phyloP scores from a whole-genome alignment of 2,329 filamentous ascomycete genomes.

The Blastomyces emzantsi region DNA sequence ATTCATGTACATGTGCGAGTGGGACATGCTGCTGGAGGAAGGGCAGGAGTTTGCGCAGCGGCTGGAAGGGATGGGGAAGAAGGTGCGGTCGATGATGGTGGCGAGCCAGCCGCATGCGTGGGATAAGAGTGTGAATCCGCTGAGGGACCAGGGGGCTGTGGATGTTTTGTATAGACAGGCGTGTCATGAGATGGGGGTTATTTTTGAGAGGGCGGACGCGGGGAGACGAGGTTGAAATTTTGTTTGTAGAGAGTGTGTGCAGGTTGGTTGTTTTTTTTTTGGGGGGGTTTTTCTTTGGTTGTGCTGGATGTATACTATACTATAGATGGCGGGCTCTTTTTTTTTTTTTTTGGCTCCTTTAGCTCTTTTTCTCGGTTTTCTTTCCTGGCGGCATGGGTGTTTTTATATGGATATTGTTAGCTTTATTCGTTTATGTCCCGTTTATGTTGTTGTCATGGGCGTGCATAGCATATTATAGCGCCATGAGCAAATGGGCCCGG shows the following conservation, averaged over 20 bases:
- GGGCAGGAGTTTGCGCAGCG: slow-evolving; percentile 40
- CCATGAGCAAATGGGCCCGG: too few species aligned
- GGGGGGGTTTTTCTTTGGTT: neutral
- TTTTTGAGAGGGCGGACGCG: slow-evolving; percentile 20
- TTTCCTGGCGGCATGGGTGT: too few species aligned
- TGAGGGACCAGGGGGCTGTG: slow-evolving; percentile 36
- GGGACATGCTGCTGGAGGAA: slow-evolving; percentile 58
- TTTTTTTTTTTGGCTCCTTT: neutral
- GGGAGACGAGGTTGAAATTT: neutral
- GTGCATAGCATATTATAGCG: too few species aligned
- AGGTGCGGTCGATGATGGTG: slow-evolving; percentile 39
- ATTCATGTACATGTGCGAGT: slow-evolving; percentile 55
- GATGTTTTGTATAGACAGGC: slow-evolving; percentile 37
- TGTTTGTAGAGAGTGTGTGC: too few species aligned
- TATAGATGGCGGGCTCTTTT: neutral
- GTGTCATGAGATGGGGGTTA: slow-evolving; percentile 35
- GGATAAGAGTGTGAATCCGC: slow-evolving; percentile 43
- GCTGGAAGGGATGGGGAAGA: slow-evolving; percentile 36
- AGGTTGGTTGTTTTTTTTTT: too few species aligned
- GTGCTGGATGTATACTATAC: neutral
- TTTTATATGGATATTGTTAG: too few species aligned
- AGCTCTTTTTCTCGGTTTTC: too few species aligned
- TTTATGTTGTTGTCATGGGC: too few species aligned
- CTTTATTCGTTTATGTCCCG: too few species aligned
- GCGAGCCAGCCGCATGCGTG: slow-evolving; percentile 40